These are phyloP conservation scores for Talaromyces borbonicus DNA, from an alignment of 495 filamentous ascomycete species.

Conservation along the genomic window DNA sequence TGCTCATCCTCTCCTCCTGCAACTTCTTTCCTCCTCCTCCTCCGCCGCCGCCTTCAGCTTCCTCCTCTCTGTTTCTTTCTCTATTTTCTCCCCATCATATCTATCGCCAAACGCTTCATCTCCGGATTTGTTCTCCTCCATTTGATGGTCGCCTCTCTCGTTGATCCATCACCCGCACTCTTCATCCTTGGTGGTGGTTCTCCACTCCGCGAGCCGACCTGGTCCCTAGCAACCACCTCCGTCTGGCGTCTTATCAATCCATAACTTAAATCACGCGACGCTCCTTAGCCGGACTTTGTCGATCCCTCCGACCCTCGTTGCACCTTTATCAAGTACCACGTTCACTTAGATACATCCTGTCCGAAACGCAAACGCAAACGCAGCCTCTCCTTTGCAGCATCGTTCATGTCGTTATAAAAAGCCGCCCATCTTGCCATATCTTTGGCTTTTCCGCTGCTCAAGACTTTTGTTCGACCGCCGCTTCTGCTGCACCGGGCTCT, in stretches of 20 bases:
- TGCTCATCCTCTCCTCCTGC: too few species aligned
- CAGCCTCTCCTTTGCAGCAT: too few species aligned
- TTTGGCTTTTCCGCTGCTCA: not conserved
- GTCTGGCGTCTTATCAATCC: not conserved
- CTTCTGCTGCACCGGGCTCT: slow-evolving; percentile 22
- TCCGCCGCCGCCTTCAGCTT: slow-evolving; percentile 3
- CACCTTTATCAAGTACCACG: too few species aligned
- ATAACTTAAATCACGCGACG: slow-evolving; percentile 5
- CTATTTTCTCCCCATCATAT: slow-evolving; percentile 10
- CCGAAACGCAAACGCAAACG: too few species aligned
- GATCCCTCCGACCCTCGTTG: not conserved
- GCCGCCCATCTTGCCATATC: not conserved
- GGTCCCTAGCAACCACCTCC: not conserved
- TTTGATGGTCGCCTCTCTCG: too few species aligned
- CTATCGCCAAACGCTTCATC: too few species aligned
- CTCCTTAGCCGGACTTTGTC: not conserved
- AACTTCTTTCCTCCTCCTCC: not conserved
- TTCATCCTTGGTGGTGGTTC: too few species aligned
- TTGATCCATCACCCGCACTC: too few species aligned
- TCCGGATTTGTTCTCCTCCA: not conserved
- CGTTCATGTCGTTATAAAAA: too few species aligned
- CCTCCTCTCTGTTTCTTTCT: slow-evolving; percentile 2
- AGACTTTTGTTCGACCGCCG: slow-evolving; percentile 10
- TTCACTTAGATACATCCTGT: not conserved
- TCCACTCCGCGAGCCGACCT: not conserved